phyloP scores from a whole-genome alignment of 2,329 filamentous ascomycete genomes.

The Tolypocladium inflatum region DNA sequence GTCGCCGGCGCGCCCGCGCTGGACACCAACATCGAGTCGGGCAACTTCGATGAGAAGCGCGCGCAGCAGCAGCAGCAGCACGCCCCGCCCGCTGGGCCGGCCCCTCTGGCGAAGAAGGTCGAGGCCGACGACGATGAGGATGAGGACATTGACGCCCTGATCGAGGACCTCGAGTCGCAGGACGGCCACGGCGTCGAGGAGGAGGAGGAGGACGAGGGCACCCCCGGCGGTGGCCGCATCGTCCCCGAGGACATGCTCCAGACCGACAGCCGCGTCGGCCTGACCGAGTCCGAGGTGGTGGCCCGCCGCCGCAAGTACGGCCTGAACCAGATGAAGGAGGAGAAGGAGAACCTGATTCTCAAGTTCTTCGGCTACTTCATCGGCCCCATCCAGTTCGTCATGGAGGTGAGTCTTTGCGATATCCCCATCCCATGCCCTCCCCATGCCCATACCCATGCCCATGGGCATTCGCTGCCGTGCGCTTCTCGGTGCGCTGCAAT shows the following conservation, averaged over 20 bases:
- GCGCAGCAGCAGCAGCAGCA: slow-evolving; percentile 16
- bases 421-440: not conserved
- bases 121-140: slow-evolving; percentile 58
- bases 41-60: slow-evolving; percentile 56
- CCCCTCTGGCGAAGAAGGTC: slow-evolving; percentile 23
- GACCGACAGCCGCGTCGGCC: slow-evolving; percentile 64
- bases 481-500: not conserved
- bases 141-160: slow-evolving; percentile 77
- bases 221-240: slow-evolving; percentile 45
- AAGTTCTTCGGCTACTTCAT: slow-evolving; percentile 81
- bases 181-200: slow-evolving; percentile 63
- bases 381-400: slow-evolving; percentile 87
- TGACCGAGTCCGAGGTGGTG: slow-evolving; percentile 61
- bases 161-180: slow-evolving; percentile 77
- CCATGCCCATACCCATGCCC: not conserved
- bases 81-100: slow-evolving; percentile 16
- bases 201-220: slow-evolving; percentile 42
- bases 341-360: slow-evolving; percentile 74
- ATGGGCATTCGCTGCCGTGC: not conserved
- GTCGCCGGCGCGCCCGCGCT: slow-evolving; percentile 45
- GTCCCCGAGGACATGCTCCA: slow-evolving; percentile 68
- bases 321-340: slow-evolving; percentile 84
- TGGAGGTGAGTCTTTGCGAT: slow-evolving; percentile 55
- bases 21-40: slow-evolving; percentile 55
- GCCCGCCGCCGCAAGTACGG: slow-evolving; percentile 62